phyloP scores from a whole-genome alignment of 2,329 filamentous ascomycete species.

The Emergomyces orientalis region DNA sequence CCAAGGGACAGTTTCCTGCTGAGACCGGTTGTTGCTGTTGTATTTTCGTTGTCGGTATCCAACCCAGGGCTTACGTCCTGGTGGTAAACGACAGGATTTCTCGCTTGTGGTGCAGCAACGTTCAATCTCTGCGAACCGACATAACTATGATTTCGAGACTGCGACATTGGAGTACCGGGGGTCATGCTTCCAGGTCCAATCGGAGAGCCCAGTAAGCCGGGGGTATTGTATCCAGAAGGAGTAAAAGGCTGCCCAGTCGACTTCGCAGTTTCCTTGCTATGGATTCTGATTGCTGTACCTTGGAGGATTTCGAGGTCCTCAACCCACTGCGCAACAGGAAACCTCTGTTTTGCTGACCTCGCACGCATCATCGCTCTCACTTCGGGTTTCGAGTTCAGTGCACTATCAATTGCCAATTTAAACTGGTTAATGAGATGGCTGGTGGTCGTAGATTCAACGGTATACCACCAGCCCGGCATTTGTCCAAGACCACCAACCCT shows the following conservation, averaged over 20 bases:
- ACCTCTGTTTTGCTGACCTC: slow-evolving; percentile 55
- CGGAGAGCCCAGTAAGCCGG: neutral
- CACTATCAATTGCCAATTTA: slow-evolving; percentile 53
- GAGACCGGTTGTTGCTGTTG: slow-evolving; percentile 24
- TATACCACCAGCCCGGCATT: slow-evolving; percentile 65
- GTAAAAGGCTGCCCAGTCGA: neutral
- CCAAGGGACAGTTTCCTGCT: slow-evolving; percentile 33
- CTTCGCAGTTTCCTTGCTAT: slow-evolving; percentile 35
- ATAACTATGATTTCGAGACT: neutral
- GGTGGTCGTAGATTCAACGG: slow-evolving; percentile 55
- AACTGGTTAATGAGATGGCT: slow-evolving; percentile 57
- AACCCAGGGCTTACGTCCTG: slow-evolving; percentile 27
- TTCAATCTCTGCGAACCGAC: neutral
- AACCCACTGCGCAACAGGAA: slow-evolving; percentile 59
- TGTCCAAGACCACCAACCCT: slow-evolving; percentile 59
- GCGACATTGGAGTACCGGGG: neutral
- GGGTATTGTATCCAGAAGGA: slow-evolving; percentile 1
- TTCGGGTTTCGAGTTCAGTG: slow-evolving; percentile 48
- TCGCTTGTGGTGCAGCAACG: neutral
- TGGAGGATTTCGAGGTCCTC: slow-evolving; percentile 56
- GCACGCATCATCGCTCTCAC: slow-evolving; percentile 55
- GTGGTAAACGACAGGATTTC: slow-evolving; percentile 16
- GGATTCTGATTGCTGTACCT: slow-evolving; percentile 49
- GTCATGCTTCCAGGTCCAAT: slow-evolving; percentile 6
- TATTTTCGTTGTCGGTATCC: slow-evolving; percentile 19